Percentiles rank a stretch among this genome's conserved stretches.
Conservation (phyloP, 78 protist species). For the Chrysochromulina parva region DNA sequence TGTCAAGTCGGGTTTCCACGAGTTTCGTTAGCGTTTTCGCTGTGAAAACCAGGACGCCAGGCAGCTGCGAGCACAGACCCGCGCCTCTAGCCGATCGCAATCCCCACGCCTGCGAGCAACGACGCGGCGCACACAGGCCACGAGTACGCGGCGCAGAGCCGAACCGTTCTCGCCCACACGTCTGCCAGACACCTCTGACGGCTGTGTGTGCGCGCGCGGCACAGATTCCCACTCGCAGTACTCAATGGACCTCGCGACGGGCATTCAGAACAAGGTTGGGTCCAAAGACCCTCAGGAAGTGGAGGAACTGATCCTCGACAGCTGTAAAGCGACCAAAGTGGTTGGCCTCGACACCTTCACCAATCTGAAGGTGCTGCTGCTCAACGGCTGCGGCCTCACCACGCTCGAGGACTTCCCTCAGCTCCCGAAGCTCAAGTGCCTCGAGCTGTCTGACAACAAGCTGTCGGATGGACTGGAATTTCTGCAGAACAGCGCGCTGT, state of each 20-base stretch:
- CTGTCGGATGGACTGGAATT: background rate
- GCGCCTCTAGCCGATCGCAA: no score
- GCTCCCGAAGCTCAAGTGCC: background rate
- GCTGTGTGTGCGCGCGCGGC: no score
- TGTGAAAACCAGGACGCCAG: no score
- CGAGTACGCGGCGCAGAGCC: no score
- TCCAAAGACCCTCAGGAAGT: background rate
- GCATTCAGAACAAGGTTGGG: background rate
- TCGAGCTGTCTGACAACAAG: conserved; percentile 6
- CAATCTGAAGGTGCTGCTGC: background rate
- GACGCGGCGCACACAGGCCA: no score
- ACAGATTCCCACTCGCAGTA: no score
- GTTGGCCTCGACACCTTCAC: background rate
- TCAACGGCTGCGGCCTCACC: background rate
- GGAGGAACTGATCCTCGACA: background rate
- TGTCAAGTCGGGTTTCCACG: no score
- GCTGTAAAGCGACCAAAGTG: background rate
- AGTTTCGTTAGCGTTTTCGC: no score
- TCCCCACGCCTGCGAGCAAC: no score
- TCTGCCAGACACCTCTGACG: no score
- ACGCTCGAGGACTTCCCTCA: background rate
- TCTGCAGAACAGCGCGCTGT: background rate
- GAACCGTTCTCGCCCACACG: no score
- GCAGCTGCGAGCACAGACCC: no score
- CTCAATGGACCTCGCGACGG: background rate